Evolutionary conservation across 805 yeast species (phyloP), one percentile per base, ranked within the genome.

Genomic region (Henningerozyma blattae): DNA sequence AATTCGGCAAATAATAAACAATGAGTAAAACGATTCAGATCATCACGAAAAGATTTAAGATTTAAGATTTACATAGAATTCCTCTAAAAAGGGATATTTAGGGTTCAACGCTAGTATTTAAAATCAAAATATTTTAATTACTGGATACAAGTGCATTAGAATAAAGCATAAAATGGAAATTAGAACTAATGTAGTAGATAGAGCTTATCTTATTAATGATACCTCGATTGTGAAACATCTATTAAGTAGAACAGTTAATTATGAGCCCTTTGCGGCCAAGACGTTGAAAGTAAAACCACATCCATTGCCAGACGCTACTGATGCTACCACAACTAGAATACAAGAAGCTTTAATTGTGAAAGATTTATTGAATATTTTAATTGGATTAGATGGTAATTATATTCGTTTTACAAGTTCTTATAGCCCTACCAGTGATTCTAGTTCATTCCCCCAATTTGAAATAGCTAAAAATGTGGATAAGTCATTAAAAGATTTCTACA

Each of bases 361-460:
- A 37, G 98, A 89, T 52, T 50, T 86, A 8, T 46, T 85, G 15
- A 68, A 67, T 44, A 77, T 82, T 1, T 52, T 91, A 12, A 44
- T 75, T 22, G 93, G 93, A 0, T 56, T 68, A 18, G 94, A 86
- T 52, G 96, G 96, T 1, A 64, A 65, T 15, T 84, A 80, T 48
- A 72, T 89, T 24, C 62, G 86, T 29, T 84, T 69, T 49, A 67
- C 77, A 22, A 79, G 73, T 28, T 62, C 65, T 15, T 83, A 71
- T 47, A 71, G 74, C 45, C 75, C 76, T 0, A 37, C 33, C 47
- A 33, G 35, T 13, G 58, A 53, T 8, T 13, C 10, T 10, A 24
- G 27, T n/a, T 7, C 5, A 9, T 22, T 32, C 12, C 93, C 94
- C 1, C 89, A 79, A 38, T 86, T 69, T 54, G 68, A 73, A 40